phyloP scores from a whole-genome alignment of 2,329 filamentous ascomycete species.

The Aspergillus hortae region DNA sequence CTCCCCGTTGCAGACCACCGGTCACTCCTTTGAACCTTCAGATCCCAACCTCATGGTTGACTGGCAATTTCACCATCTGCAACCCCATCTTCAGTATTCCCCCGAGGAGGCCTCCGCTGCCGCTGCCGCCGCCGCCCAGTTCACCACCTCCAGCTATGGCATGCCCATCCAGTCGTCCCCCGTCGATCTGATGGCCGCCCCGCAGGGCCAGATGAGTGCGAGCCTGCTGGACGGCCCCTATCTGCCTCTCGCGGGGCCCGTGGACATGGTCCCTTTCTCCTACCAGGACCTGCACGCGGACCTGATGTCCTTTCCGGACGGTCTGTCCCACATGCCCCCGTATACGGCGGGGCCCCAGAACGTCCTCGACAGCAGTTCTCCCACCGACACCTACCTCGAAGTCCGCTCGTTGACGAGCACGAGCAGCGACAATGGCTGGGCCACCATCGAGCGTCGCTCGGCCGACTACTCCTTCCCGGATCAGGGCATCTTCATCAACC shows the following conservation, averaged over 20 bases:
- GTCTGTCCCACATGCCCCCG: conserved; percentile 44
- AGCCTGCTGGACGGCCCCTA: conserved; percentile 63
- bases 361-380: conserved; percentile 57
- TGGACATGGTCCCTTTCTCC: conserved; percentile 66
- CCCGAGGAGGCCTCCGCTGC: conserved; percentile 54
- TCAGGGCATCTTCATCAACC: conserved; percentile 77
- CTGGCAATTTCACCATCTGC: conserved; percentile 44
- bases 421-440: conserved; percentile 84
- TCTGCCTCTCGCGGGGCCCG: conserved; percentile 48
- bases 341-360: conserved; percentile 35
- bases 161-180: conserved; percentile 43
- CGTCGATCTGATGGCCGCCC: conserved; percentile 55
- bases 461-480: conserved; percentile 65
- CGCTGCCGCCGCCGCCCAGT: conserved; percentile 45
- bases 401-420: conserved; percentile 77
- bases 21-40: conserved; percentile 42
- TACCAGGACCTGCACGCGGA: conserved; percentile 78
- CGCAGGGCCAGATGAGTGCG: conserved; percentile 61
- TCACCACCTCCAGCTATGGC: conserved; percentile 56
- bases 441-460: conserved; percentile 71
- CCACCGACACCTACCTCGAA: conserved; percentile 77
- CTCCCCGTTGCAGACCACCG: conserved; percentile 42
- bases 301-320: conserved; percentile 55
- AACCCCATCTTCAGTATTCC: conserved; percentile 37
- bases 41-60: conserved; percentile 44